These are phyloP conservation scores for Jatropha curcas DNA, from an alignment of 345 rosid species.

Conservation along the genomic window DNA sequence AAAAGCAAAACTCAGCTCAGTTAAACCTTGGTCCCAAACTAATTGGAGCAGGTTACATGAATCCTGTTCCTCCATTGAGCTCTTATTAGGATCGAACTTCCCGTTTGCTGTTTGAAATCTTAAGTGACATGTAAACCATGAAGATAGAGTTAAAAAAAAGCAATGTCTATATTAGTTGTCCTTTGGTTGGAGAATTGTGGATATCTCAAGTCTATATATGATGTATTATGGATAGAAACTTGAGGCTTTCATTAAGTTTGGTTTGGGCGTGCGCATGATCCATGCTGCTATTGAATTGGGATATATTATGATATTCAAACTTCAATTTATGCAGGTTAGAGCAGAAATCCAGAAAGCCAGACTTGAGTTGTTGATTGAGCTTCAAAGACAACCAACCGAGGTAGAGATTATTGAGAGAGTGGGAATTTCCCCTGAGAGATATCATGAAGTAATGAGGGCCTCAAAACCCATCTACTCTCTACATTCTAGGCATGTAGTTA, in stretches of 20 bases:
- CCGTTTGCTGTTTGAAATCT: not conserved
- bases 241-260: not conserved
- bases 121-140: not conserved
- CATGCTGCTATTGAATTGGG: not conserved
- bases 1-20: not conserved
- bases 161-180: not conserved
- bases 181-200: too few relatives aligned
- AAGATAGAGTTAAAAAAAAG: not conserved
- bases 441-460: conserved; percentile 75
- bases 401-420: conserved; percentile 61
- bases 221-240: not conserved
- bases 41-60: not conserved
- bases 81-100: not conserved
- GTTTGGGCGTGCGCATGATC: not conserved
- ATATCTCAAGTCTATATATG: not conserved
- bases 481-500: conserved; percentile 63
- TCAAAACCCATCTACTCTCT: conserved; percentile 71
- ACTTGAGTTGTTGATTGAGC: conserved; percentile 62
- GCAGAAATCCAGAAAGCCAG: conserved; percentile 69
- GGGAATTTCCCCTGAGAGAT: conserved; percentile 79
- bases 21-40: not conserved
- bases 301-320: not conserved
- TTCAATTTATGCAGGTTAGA: conserved; percentile 58
- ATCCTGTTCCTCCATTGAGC: not conserved
- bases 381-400: conserved; percentile 66